Percentiles rank a stretch among this genome's conserved stretches.
phyloP scores from a whole-genome alignment of 176 grass and related monocot species.

The Musa itinerans region DNA sequence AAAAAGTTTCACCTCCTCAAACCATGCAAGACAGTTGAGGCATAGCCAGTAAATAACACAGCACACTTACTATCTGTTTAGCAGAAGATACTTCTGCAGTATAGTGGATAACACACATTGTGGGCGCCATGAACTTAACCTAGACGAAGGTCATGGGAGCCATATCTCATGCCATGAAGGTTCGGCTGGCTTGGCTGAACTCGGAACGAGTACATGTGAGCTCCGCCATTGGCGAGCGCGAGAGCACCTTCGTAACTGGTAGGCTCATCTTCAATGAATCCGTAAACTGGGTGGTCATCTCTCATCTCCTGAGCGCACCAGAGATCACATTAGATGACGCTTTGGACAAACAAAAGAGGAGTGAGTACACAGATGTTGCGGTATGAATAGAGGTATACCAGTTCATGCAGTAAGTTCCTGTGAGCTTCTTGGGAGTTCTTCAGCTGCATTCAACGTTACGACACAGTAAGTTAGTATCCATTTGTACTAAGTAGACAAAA shows the following conservation, averaged over 20 bases:
- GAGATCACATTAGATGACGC: not conserved
- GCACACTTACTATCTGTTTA: not conserved
- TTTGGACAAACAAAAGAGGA: not conserved
- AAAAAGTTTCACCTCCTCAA: too few species aligned
- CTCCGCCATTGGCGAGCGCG: conserved; percentile 22
- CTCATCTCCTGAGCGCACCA: conserved; percentile 44
- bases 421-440: conserved; percentile 76
- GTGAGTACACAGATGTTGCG: not conserved
- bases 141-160: conserved; percentile 71
- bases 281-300: conserved; percentile 54
- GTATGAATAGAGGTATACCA: conserved; percentile 22
- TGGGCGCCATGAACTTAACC: conserved; percentile 17
- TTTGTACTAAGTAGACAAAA: too few species aligned
- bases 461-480: not conserved
- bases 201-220: conserved; percentile 77
- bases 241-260: conserved; percentile 31
- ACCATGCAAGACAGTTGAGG: not conserved
- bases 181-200: conserved; percentile 85
- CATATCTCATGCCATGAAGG: conserved; percentile 74
- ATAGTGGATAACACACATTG: too few species aligned
- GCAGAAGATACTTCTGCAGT: too few species aligned
- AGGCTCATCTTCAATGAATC: conserved; percentile 59
- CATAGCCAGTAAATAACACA: conserved; percentile 9
- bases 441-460: conserved; percentile 30
- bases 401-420: conserved; percentile 63